Percentiles rank a stretch among this genome's conserved stretches.
Conservation (phyloP, 345 rosid species). For the Pistacia integerrima region DNA sequence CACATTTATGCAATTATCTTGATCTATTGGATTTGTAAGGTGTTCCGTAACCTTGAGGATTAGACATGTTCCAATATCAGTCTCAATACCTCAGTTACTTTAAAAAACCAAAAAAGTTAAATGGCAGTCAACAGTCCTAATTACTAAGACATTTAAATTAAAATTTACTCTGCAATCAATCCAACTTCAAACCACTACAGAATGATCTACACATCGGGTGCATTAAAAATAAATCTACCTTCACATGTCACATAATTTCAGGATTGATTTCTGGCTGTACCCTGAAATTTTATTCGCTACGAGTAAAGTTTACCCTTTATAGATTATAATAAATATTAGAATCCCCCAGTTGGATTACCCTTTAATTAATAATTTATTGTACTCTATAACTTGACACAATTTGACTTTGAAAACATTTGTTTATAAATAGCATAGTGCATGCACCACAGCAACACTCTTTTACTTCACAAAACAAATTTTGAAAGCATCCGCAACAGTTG, state of each 20-base stretch:
- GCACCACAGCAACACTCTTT: neutral
- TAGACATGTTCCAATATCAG: too few relatives aligned
- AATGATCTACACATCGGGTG: neutral
- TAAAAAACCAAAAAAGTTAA: too few relatives aligned
- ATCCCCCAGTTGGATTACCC: neutral
- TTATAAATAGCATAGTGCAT: neutral
- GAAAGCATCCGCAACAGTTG: neutral
- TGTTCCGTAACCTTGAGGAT: too few relatives aligned
- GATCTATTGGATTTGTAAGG: too few relatives aligned
- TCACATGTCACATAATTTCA: conserved; percentile 4
- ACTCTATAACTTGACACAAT: neutral
- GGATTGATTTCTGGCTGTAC: conserved; percentile 9
- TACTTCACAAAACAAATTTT: neutral
- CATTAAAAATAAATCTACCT: neutral
- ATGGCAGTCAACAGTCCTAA: neutral
- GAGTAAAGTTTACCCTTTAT: neutral
- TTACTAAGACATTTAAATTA: too few relatives aligned
- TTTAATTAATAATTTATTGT: too few relatives aligned
- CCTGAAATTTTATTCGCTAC: neutral
- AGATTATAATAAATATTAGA: neutral
- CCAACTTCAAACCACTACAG: neutral
- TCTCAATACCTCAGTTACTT: too few relatives aligned
- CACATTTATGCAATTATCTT: too few relatives aligned
- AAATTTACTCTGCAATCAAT: too few relatives aligned
- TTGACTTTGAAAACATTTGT: conserved; percentile 1